phyloP scores from a whole-genome alignment of 495 filamentous ascomycete genomes.

The Chaetomidium leptoderma region DNA sequence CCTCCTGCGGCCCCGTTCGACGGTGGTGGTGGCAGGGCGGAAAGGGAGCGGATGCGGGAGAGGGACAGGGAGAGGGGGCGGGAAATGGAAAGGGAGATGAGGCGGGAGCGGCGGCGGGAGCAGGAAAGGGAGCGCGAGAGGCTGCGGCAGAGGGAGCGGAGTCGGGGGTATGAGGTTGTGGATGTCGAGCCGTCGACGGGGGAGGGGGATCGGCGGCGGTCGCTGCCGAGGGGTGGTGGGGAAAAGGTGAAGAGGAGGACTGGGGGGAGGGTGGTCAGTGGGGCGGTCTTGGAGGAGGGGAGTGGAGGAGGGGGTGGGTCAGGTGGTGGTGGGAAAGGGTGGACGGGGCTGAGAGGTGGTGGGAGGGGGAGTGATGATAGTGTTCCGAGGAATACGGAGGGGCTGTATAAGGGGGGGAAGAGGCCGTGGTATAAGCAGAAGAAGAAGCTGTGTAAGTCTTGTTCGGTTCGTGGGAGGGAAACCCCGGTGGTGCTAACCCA shows the following conservation, averaged over 20 bases:
- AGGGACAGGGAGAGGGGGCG: constrained; percentile 37
- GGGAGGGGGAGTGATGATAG: constrained; percentile 35
- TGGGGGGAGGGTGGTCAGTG: constrained; percentile 61
- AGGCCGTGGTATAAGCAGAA: constrained; percentile 33
- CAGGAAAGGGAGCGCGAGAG: constrained; percentile 3
- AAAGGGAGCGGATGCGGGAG: constrained; percentile 27
- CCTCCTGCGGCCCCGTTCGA: too few relatives aligned
- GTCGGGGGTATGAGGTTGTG: constrained; percentile 17
- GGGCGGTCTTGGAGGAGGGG: constrained; percentile 65
- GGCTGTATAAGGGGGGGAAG: constrained; percentile 16
- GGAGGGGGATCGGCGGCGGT: constrained; percentile 13
- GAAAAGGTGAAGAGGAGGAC: constrained; percentile 34
- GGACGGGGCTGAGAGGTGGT: constrained; percentile 32
- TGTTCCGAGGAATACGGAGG: constrained; percentile 32
- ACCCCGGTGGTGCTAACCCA: constrained; percentile 21
- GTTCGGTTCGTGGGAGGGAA: neutral
- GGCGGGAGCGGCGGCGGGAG: constrained; percentile 5
- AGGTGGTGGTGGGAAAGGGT: neutral
- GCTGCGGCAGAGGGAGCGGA: constrained; percentile 7
- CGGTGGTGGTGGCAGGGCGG: neutral
- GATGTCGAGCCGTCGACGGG: neutral
- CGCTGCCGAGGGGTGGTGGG: too few relatives aligned
- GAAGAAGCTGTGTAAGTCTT: constrained; percentile 48
- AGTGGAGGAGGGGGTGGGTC: constrained; percentile 26
- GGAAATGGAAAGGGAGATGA: constrained; percentile 11